A percentile compares a stretch with the other conserved stretches of the same genome.
These are phyloP conservation scores for Cladophialophora psammophila DNA, from an alignment of 2,329 filamentous ascomycete genomes.

Conservation along the genomic window DNA sequence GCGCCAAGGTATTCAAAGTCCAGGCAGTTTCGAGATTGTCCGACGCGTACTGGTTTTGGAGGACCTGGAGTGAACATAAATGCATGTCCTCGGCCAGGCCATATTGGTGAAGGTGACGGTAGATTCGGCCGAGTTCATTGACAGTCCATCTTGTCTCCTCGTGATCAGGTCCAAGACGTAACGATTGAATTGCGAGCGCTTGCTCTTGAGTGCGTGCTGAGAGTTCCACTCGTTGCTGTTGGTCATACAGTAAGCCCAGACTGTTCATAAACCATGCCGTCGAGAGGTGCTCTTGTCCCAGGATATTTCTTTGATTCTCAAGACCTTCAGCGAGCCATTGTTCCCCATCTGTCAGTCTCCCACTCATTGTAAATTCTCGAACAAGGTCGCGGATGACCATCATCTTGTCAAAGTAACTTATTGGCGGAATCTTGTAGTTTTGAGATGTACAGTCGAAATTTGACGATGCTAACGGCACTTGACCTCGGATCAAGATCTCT, in stretches of 20 bases:
- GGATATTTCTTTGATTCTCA: background rate
- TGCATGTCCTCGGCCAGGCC: background rate
- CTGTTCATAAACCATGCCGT: background rate
- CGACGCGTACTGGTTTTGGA: background rate
- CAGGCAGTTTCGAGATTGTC: background rate
- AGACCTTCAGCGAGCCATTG: background rate
- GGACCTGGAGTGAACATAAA: background rate
- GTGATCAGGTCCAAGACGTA: background rate
- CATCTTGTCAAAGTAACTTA: slow-evolving; percentile 1
- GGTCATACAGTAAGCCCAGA: background rate
- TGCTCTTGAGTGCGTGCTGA: background rate
- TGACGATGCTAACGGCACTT: background rate
- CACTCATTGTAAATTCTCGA: slow-evolving; percentile 3
- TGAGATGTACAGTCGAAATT: background rate
- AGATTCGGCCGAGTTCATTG: background rate
- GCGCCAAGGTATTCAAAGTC: slow-evolving; percentile 1
- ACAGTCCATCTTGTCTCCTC: background rate
- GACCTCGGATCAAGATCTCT: background rate
- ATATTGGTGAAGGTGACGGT: background rate
- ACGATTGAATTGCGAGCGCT: background rate
- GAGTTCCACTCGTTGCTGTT: background rate
- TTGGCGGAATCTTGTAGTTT: background rate
- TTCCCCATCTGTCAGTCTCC: background rate
- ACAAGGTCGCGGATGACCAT: slow-evolving; percentile 4
- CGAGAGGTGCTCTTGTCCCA: background rate